A percentile compares a stretch with the other conserved stretches of the same genome.
phyloP scores from a whole-genome alignment of 2,329 filamentous ascomycete genomes.

The Amphichorda felina region DNA sequence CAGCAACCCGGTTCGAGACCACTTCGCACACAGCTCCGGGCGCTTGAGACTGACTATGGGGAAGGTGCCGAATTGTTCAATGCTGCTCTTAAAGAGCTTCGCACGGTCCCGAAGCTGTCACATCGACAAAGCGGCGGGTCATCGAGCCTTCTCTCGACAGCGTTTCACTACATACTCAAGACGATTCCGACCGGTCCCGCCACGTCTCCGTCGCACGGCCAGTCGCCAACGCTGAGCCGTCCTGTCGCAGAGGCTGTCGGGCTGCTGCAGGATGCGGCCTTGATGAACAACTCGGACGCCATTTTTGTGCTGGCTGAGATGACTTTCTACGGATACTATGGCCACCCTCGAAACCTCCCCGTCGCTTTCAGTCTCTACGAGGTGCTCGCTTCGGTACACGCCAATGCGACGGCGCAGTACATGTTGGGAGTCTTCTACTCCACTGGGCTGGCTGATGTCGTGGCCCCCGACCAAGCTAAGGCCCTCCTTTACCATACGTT shows the following conservation, averaged over 20 bases:
- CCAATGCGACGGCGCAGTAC: slow-evolving; percentile 86
- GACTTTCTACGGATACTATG: slow-evolving; percentile 94
- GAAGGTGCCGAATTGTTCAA: slow-evolving; percentile 41
- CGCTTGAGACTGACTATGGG: background rate
- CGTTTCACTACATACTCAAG: slow-evolving; percentile 32
- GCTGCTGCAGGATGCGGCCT: slow-evolving; percentile 39
- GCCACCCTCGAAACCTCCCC: slow-evolving; percentile 70
- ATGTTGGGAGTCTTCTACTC: slow-evolving; percentile 96
- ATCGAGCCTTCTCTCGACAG: slow-evolving; percentile 27
- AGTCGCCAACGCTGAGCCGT: slow-evolving; percentile 22
- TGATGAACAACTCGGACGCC: slow-evolving; percentile 62
- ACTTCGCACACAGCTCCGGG: background rate
- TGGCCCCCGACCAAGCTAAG: slow-evolving; percentile 79
- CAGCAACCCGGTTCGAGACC: background rate
- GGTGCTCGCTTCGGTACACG: slow-evolving; percentile 60
- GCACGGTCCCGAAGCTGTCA: slow-evolving; percentile 32
- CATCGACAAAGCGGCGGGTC: slow-evolving; percentile 31
- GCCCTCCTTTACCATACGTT: slow-evolving; percentile 91
- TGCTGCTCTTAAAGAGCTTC: slow-evolving; percentile 35
- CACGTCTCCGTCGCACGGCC: slow-evolving; percentile 25
- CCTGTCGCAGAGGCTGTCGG: slow-evolving; percentile 37
- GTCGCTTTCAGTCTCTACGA: slow-evolving; percentile 74
- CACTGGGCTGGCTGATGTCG: slow-evolving; percentile 73
- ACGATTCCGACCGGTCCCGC: slow-evolving; percentile 37
- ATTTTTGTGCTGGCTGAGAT: slow-evolving; percentile 84